phyloP scores from a whole-genome alignment of 2,329 filamentous ascomycete species.

The Pseudogymnoascus sp. region DNA sequence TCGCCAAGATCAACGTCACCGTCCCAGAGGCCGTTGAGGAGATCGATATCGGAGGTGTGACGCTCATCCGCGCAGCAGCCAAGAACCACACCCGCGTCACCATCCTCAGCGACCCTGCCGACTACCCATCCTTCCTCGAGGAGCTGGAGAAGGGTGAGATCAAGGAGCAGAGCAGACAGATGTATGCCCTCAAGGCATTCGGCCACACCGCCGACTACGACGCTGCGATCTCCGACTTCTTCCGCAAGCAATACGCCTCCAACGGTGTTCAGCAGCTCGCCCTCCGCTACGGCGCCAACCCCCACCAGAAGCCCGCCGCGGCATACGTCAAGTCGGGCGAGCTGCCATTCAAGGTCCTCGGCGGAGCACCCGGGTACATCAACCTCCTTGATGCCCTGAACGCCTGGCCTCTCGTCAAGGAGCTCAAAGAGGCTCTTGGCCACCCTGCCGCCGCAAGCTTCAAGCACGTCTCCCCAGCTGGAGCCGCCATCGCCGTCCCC shows the following conservation, averaged over 20 bases:
- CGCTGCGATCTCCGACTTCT: constrained; percentile 88
- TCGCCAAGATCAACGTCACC: constrained; percentile 94
- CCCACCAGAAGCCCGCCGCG: constrained; percentile 93
- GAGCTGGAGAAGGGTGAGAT: constrained; percentile 86
- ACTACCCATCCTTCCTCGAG: constrained; percentile 90
- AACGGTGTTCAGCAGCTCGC: constrained; percentile 76
- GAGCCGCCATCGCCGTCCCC: constrained; percentile 86
- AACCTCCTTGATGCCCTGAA: constrained; percentile 95
- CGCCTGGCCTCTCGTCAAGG: constrained; percentile 94
- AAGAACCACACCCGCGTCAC: constrained; percentile 97
- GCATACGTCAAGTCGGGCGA: constrained; percentile 67
- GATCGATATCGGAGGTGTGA: constrained; percentile 97
- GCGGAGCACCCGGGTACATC: constrained; percentile 89
- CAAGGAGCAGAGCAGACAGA: constrained; percentile 74
- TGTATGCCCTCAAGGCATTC: constrained; percentile 94
- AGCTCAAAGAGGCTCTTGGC: constrained; percentile 81
- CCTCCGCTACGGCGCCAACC: constrained; percentile 93
- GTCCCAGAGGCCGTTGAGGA: constrained; percentile 96
- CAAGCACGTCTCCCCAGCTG: constrained; percentile 97
- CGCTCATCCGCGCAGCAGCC: constrained; percentile 87
- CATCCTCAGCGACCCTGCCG: constrained; percentile 86
- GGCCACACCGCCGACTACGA: constrained; percentile 98
- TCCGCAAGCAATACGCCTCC: constrained; percentile 91
- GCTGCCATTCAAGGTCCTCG: constrained; percentile 90
- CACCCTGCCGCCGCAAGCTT: constrained; percentile 92